phyloP scores from a whole-genome alignment of 345 rosid species.

The Aquilaria yunnanensis region DNA sequence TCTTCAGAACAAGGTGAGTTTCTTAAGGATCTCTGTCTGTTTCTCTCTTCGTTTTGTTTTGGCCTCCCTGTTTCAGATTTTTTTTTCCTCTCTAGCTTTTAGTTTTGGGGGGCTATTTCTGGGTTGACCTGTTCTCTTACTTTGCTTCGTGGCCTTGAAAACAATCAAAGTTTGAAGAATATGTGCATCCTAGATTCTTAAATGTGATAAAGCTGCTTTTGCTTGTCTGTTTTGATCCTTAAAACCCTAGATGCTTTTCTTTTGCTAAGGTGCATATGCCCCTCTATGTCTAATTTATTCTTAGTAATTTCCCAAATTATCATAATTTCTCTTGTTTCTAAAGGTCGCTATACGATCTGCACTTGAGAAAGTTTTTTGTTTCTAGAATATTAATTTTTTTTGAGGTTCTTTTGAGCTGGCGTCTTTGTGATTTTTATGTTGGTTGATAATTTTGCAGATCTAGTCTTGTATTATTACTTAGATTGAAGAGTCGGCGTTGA shows the following conservation, averaged over 20 bases:
- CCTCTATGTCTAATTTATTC: neutral
- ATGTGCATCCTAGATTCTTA: slow-evolving; percentile 23
- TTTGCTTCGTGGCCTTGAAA: slow-evolving; percentile 11
- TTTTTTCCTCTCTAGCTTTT: slow-evolving; percentile 8
- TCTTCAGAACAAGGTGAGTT: slow-evolving; percentile 30
- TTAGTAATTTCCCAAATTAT: slow-evolving; percentile 13
- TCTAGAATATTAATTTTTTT: slow-evolving; percentile 8
- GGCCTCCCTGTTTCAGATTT: slow-evolving; percentile 2
- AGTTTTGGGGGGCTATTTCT: slow-evolving; percentile 8
- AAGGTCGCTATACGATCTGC: slow-evolving; percentile 38
- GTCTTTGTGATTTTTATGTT: slow-evolving; percentile 8
- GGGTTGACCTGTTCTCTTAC: slow-evolving; percentile 7
- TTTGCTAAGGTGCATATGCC: slow-evolving; percentile 3
- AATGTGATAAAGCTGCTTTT: slow-evolving; percentile 38
- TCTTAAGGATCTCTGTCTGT: slow-evolving; percentile 25
- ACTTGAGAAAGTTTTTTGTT: slow-evolving; percentile 8
- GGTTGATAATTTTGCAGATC: slow-evolving; percentile 46
- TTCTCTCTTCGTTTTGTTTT: slow-evolving; percentile 16
- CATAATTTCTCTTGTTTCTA: slow-evolving; percentile 9
- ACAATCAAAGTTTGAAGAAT: neutral
- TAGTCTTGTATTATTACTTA: slow-evolving; percentile 28
- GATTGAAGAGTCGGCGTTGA: slow-evolving; percentile 20
- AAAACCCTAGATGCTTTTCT: slow-evolving; percentile 23
- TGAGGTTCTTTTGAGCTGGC: slow-evolving; percentile 22
- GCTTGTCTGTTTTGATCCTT: slow-evolving; percentile 23